Evolutionary conservation across 148 eudicot genomes (phyloP).

Genomic region (Cornus florida): DNA sequence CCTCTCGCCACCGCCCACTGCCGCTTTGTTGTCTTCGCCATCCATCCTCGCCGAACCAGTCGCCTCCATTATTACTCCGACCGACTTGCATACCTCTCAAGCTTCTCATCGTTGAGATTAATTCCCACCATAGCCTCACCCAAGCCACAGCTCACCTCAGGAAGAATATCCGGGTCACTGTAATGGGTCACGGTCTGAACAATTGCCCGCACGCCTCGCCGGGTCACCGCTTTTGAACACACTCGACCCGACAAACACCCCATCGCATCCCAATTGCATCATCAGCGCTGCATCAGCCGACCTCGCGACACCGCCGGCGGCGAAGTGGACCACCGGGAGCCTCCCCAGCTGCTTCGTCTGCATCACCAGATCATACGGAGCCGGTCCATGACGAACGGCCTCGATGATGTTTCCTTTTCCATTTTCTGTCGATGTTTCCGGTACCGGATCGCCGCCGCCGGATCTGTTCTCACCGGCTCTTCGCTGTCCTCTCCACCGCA

Average conservation of each 20-base stretch:
- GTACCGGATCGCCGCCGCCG: no score
- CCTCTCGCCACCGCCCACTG: no score
- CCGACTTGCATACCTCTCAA: conserved; percentile 75
- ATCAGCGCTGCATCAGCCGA: conserved; percentile 93
- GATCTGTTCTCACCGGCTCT: no score
- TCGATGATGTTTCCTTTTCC: conserved; percentile 63
- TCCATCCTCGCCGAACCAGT: no score
- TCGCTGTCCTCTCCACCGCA: no score
- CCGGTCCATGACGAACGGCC: conserved; percentile 85
- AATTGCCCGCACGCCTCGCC: conserved; percentile 62
- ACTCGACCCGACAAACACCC: conserved; percentile 81
- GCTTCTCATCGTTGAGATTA: conserved; percentile 66
- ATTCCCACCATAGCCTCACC: conserved; percentile 94
- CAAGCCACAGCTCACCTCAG: conserved; percentile 78
- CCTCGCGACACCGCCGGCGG: conserved; percentile 89
- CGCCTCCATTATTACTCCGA: conserved; percentile 42
- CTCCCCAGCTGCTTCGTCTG: conserved; percentile 89
- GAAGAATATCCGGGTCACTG: conserved; percentile 73
- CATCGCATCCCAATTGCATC: conserved; percentile 96
- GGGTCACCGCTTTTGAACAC: conserved; percentile 86
- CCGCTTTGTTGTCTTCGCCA: no score
- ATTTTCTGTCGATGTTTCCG: no score
- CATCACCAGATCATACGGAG: conserved; percentile 81
- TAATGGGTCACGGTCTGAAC: conserved; percentile 92
- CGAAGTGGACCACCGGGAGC: conserved; percentile 91